Conservation (phyloP, 345 rosid genomes). For the Rhodamnia rubescens region DNA sequence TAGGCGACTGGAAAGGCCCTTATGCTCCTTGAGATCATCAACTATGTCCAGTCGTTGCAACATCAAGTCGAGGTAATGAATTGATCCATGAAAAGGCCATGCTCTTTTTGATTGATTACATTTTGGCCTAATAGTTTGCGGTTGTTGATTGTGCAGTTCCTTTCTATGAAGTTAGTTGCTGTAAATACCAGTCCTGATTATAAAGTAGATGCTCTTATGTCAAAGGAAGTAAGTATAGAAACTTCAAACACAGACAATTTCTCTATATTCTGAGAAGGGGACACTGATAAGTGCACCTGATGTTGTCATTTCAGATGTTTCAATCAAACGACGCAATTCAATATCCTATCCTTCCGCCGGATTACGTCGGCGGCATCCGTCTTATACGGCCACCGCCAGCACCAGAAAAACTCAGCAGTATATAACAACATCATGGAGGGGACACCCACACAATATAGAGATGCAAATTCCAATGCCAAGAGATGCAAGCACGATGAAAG, state of each 20-base stretch:
- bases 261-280: not conserved
- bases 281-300: not conserved
- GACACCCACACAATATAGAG: constrained; percentile 11
- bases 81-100: not conserved
- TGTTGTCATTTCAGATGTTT: constrained; percentile 24
- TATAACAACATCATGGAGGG: constrained; percentile 20
- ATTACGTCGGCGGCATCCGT: constrained; percentile 42
- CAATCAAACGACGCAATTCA: constrained; percentile 36
- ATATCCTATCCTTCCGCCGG: constrained; percentile 34
- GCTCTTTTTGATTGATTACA: not conserved
- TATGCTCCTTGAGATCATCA: constrained; percentile 10
- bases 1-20: constrained; percentile 27
- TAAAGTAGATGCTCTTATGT: constrained; percentile 39
- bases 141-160: constrained; percentile 45
- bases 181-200: constrained; percentile 69
- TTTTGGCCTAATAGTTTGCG: not conserved
- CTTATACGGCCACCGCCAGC: constrained; percentile 21
- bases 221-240: constrained; percentile 58
- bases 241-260: not conserved
- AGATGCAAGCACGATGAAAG: constrained; percentile 17
- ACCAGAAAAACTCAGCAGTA: constrained; percentile 17
- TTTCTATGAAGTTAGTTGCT: constrained; percentile 90
- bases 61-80: constrained; percentile 47
- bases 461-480: constrained; percentile 11
- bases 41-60: constrained; percentile 10